Conservation (phyloP, 2,329 filamentous ascomycete species). For the Ilyonectria mors-panacis region DNA sequence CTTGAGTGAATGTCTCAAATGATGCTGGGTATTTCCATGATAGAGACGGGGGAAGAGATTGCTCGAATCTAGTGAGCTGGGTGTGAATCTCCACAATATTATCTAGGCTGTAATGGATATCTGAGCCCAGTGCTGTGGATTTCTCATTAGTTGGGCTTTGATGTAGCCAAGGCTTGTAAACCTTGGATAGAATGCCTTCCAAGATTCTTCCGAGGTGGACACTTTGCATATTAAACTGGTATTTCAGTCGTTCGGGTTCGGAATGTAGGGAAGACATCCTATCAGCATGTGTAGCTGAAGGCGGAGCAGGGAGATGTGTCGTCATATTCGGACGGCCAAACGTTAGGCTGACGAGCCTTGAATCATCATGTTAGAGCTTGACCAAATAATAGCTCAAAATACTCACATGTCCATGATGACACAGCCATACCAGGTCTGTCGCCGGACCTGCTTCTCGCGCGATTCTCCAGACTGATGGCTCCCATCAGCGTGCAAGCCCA, state of each 20-base stretch:
- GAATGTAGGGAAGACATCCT: slow-evolving; percentile 1
- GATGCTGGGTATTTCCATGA: slow-evolving; percentile 8
- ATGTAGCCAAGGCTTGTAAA: slow-evolving; percentile 17
- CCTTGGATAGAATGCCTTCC: slow-evolving; percentile 10
- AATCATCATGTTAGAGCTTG: slow-evolving; percentile 10
- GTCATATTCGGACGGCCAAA: slow-evolving; percentile 46
- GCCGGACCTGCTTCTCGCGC: slow-evolving; percentile 14
- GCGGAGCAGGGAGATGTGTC: slow-evolving; percentile 26
- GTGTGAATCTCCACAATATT: slow-evolving; percentile 1
- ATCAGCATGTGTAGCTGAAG: too few species aligned
- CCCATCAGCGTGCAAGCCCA: slow-evolving; percentile 56
- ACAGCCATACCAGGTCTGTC: slow-evolving; percentile 45
- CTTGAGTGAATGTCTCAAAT: not conserved
- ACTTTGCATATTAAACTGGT: slow-evolving; percentile 6
- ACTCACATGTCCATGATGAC: slow-evolving; percentile 42
- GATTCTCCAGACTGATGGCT: not conserved
- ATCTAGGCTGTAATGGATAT: slow-evolving; percentile 9
- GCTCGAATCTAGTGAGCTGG: slow-evolving; percentile 8
- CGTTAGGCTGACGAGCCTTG: slow-evolving; percentile 47
- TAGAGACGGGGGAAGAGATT: not conserved
- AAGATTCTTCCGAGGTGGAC: slow-evolving; percentile 9
- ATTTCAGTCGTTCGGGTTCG: not conserved
- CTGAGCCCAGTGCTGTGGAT: not conserved
- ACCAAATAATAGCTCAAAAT: not conserved
- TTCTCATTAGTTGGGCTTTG: not conserved